phyloP scores from a whole-genome alignment of 805 yeast species.

The Candida orba region DNA sequence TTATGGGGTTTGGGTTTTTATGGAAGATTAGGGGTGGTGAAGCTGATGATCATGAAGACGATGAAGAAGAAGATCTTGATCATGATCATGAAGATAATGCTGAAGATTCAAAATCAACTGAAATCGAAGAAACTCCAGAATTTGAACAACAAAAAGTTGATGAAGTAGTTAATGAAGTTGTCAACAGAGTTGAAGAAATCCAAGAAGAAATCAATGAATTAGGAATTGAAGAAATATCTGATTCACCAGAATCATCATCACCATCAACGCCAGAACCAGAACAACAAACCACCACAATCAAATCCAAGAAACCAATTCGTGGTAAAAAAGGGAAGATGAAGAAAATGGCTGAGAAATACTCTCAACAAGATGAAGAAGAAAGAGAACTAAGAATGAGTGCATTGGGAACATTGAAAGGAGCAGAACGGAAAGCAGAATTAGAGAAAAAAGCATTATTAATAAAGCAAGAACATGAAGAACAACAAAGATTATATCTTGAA shows the following conservation, averaged over 20 bases:
- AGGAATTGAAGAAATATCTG: not conserved
- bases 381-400: slow-evolving; percentile 66
- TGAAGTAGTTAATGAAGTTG: slow-evolving; percentile 4
- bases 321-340: slow-evolving; percentile 83
- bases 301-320: slow-evolving; percentile 41
- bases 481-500: slow-evolving; percentile 33
- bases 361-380: slow-evolving; percentile 90
- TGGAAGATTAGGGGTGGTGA: slow-evolving; percentile 54
- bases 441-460: slow-evolving; percentile 28
- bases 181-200: not conserved
- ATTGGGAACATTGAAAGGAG: slow-evolving; percentile 66
- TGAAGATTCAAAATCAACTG: slow-evolving; percentile 2
- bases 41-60: slow-evolving; percentile 11
- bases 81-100: not conserved
- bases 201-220: too few relatives aligned
- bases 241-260: not conserved
- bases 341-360: slow-evolving; percentile 77
- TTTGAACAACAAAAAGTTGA: slow-evolving; percentile 1
- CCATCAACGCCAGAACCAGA: slow-evolving; percentile 1
- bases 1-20: slow-evolving; percentile 82
- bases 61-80: slow-evolving; percentile 1
- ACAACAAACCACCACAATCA: not conserved
- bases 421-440: slow-evolving; percentile 23
- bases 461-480: slow-evolving; percentile 28
- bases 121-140: slow-evolving; percentile 11